These are phyloP conservation scores for Solanum clarkiae DNA, from an alignment of 257 asterid species.

Conservation along the genomic window DNA sequence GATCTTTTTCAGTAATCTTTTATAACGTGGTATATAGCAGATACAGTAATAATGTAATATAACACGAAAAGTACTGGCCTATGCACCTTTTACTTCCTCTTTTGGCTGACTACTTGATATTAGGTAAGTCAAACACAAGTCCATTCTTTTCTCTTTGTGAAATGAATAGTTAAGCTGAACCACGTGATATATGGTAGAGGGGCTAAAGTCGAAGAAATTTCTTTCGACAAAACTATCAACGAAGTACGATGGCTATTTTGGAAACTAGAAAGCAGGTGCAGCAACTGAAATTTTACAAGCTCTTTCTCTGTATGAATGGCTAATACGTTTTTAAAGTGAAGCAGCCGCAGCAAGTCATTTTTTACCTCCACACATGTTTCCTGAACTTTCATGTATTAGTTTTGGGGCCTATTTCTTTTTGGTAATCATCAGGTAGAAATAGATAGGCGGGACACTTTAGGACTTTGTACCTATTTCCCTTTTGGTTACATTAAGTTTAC, in stretches of 20 bases:
- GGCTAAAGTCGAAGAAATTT: background rate
- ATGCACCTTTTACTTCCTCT: background rate
- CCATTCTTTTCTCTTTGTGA: background rate
- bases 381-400: background rate
- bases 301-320: background rate
- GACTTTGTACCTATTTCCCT: background rate
- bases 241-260: background rate
- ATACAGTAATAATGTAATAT: background rate
- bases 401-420: background rate
- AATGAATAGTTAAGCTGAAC: background rate
- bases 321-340: background rate
- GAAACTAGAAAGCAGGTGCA: background rate
- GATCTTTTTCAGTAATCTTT: background rate
- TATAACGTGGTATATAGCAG: background rate
- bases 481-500: background rate
- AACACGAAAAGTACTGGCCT: background rate
- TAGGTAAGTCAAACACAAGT: background rate
- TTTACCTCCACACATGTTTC: background rate
- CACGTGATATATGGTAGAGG: background rate
- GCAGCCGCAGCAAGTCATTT: background rate
- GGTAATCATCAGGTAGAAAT: background rate
- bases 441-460: background rate
- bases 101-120: background rate
- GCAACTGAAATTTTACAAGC: background rate
- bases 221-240: background rate